Evolutionary conservation across 305 asterid species (phyloP).

Genomic region (Caryopteris hybrid): DNA sequence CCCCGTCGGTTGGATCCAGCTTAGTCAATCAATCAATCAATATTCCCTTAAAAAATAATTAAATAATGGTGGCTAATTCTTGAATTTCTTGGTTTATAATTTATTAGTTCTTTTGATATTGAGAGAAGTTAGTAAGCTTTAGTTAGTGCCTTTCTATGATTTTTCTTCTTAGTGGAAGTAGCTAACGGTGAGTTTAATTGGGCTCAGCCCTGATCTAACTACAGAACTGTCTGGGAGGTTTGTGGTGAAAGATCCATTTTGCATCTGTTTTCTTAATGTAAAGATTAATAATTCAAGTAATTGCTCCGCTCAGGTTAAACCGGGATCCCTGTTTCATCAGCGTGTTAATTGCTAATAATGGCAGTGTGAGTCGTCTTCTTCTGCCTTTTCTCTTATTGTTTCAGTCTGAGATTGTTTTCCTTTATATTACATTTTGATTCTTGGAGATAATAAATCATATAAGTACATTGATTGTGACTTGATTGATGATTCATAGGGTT

Average conservation of each 20-base stretch:
- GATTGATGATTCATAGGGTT: constrained; percentile 46
- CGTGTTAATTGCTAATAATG: constrained; percentile 27
- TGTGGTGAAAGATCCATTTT: not conserved
- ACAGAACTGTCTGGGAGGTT: not conserved
- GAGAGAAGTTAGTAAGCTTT: not conserved
- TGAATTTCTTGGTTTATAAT: not conserved
- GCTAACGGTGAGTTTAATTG: not conserved
- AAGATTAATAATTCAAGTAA: not conserved
- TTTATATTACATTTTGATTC: not conserved
- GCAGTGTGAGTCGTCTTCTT: constrained; percentile 43
- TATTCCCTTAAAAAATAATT: not conserved
- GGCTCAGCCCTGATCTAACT: not conserved
- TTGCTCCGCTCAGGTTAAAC: constrained; percentile 21
- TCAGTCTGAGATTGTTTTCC: not conserved
- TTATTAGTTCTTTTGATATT: not conserved
- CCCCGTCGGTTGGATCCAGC: not conserved
- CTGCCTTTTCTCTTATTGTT: not conserved
- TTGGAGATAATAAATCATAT: not conserved
- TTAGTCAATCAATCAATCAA: not conserved
- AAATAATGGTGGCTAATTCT: not conserved
- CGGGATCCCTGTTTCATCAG: not conserved
- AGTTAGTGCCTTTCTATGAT: not conserved
- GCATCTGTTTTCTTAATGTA: not conserved
- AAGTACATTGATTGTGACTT: constrained; percentile 16
- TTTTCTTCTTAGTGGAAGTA: not conserved